phyloP scores from a whole-genome alignment of 208 protist species.

The Herpetomonas muscarum region DNA sequence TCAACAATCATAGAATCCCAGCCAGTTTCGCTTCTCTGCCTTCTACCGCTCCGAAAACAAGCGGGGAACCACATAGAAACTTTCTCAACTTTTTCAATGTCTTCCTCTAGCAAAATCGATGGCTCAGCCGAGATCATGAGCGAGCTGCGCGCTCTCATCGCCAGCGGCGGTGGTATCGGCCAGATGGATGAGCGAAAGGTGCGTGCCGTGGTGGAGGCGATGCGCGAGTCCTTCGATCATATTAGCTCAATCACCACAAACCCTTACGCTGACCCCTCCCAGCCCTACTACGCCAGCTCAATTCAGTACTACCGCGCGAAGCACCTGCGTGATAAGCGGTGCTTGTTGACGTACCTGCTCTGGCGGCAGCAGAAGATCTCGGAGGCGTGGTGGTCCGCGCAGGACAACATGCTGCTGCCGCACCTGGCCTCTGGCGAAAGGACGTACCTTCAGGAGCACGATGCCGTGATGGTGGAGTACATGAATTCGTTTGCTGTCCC shows the following conservation, averaged over 20 bases:
- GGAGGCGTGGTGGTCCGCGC: constrained; percentile 69
- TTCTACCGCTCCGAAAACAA: too few relatives aligned
- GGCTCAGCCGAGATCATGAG: constrained; percentile 71
- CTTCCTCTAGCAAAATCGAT: constrained; percentile 32
- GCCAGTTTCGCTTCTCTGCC: too few relatives aligned
- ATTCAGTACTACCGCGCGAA: constrained; percentile 69
- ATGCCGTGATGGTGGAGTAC: constrained; percentile 81
- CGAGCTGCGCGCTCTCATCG: constrained; percentile 75
- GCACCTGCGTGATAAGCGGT: constrained; percentile 79
- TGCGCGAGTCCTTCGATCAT: constrained; percentile 52
- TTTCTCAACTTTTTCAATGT: constrained; percentile 11
- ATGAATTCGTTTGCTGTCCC: constrained; percentile 84
- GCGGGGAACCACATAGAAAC: too few relatives aligned
- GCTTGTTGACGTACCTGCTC: constrained; percentile 65
- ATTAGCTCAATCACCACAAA: constrained; percentile 53
- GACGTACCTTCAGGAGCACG: constrained; percentile 72
- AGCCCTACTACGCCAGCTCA: constrained; percentile 77
- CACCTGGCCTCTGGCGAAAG: constrained; percentile 47
- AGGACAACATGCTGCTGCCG: constrained; percentile 55
- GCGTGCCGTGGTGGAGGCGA: constrained; percentile 50
- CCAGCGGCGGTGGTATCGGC: constrained; percentile 50
- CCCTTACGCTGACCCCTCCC: constrained; percentile 59
- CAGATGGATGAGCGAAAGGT: constrained; percentile 68
- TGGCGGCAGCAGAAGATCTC: constrained; percentile 67
- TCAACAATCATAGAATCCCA: too few relatives aligned